Conservation (phyloP, 2,329 filamentous ascomycete genomes). For the Fusarium brachygibbosum region DNA sequence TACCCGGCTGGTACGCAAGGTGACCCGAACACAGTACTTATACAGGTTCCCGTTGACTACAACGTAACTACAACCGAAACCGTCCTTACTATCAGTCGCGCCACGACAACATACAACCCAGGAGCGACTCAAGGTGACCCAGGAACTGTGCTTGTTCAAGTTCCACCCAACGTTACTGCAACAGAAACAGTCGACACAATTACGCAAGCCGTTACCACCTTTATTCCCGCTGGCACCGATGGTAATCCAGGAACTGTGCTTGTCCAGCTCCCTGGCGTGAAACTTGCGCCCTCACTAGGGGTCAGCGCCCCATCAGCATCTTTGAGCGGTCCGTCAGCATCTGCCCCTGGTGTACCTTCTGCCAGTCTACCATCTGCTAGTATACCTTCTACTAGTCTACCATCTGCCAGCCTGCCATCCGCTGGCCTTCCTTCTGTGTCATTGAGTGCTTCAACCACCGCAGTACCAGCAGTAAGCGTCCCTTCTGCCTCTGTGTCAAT, state of each 20-base stretch:
- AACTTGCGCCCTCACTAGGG: not conserved
- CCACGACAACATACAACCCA: not conserved
- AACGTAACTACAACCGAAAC: too few relatives aligned
- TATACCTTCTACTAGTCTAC: not conserved
- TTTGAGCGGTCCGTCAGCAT: too few relatives aligned
- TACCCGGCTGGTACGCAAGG: not conserved
- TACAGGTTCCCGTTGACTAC: too few relatives aligned
- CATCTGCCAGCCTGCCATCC: not conserved
- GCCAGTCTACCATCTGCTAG: not conserved
- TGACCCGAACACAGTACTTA: too few relatives aligned
- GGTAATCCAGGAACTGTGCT: not conserved
- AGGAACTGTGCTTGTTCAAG: slow-evolving; percentile 13
- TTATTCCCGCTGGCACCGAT: not conserved
- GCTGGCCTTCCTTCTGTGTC: fast-evolving
- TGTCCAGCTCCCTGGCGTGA: not conserved
- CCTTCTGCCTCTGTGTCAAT: not conserved
- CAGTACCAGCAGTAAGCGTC: not conserved
- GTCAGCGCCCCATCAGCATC: not conserved
- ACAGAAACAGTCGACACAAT: slow-evolving; percentile 4
- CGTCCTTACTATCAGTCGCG: not conserved
- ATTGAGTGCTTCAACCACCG: too few relatives aligned
- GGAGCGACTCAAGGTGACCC: slow-evolving; percentile 13
- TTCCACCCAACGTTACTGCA: not conserved
- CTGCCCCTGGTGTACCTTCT: not conserved
- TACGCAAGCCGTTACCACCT: not conserved